These are phyloP conservation scores for Diaporthe helianthi DNA, from an alignment of 2,329 filamentous ascomycete species.

Conservation along the genomic window DNA sequence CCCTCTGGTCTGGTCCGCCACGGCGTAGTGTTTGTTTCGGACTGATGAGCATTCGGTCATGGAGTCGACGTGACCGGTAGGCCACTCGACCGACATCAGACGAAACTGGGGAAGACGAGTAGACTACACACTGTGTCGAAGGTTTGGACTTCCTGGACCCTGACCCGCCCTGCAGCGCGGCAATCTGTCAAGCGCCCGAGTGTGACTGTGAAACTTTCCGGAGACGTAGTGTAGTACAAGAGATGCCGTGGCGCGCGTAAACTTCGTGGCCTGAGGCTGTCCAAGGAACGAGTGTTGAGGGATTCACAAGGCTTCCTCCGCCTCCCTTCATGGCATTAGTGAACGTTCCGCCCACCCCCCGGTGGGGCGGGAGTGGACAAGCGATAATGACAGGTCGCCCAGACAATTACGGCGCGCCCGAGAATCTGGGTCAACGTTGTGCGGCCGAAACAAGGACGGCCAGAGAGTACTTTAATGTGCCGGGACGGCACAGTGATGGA, in stretches of 20 bases:
- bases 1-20: not conserved
- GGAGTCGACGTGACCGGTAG: not conserved
- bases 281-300: constrained; percentile 16
- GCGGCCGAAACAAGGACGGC: constrained; percentile 18
- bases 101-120: not conserved
- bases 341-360: not conserved
- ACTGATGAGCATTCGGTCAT: not conserved
- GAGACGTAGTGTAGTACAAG: constrained; percentile 19
- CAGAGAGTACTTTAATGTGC: constrained; percentile 10
- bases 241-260: constrained; percentile 12
- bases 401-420: constrained; percentile 26
- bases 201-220: constrained; percentile 20
- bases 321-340: not conserved
- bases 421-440: constrained; percentile 9
- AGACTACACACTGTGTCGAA: constrained; percentile 10
- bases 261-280: constrained; percentile 6
- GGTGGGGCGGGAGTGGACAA: constrained; percentile 9
- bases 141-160: constrained; percentile 3
- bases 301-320: not conserved
- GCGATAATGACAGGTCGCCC: constrained; percentile 13
- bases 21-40: not conserved
- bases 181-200: constrained; percentile 25
- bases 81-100: not conserved
- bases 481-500: constrained; percentile 15
- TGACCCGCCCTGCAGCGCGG: constrained; percentile 1